phyloP scores from a whole-genome alignment of 1,284 basidiomycete genomes.

The Ustilago trichophora region DNA sequence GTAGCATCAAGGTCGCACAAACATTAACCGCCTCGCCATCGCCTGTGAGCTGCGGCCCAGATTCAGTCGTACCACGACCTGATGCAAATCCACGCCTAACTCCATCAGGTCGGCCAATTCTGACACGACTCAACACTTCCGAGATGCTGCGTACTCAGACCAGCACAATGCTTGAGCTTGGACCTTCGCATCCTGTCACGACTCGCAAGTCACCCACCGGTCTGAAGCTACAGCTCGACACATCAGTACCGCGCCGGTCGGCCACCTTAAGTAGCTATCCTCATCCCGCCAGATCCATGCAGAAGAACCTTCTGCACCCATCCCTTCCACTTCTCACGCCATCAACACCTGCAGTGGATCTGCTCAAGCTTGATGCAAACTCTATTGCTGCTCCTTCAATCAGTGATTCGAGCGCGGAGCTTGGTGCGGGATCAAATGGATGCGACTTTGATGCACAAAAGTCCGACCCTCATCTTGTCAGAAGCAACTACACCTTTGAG shows the following conservation, averaged over 20 bases:
- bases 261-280: slow-evolving; percentile 32
- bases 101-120: slow-evolving; percentile 25
- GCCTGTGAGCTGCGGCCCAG: neutral
- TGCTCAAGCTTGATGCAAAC: neutral
- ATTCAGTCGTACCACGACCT: too few relatives aligned
- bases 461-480: neutral
- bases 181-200: neutral
- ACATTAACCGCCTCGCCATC: slow-evolving; percentile 3
- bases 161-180: slow-evolving; percentile 5
- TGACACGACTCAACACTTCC: slow-evolving; percentile 51
- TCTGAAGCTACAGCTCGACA: slow-evolving; percentile 35
- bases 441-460: neutral
- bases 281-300: slow-evolving; percentile 9
- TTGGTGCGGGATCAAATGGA: neutral
- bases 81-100: neutral
- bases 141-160: slow-evolving; percentile 39
- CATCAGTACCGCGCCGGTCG: slow-evolving; percentile 32
- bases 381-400: neutral
- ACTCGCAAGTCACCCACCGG: slow-evolving; percentile 21
- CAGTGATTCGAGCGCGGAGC: neutral
- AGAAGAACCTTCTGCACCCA: slow-evolving; percentile 1
- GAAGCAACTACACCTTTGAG: slow-evolving; percentile 12
- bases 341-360: neutral
- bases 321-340: slow-evolving; percentile 4
- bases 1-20: neutral